phyloP scores from a whole-genome alignment of 768 basidiomycete genomes.

The Suillus spraguei region DNA sequence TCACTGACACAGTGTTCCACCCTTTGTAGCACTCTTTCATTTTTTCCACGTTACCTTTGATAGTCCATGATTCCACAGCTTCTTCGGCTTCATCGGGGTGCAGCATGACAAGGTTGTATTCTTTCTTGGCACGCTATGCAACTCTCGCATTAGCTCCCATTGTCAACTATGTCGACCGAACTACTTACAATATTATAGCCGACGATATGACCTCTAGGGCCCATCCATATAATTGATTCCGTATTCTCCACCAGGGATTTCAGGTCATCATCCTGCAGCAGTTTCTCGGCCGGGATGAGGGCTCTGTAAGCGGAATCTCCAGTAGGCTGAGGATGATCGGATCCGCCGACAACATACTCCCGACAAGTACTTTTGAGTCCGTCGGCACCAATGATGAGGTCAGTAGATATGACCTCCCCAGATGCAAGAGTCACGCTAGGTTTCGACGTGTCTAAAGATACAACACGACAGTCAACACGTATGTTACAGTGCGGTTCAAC shows the following conservation, averaged over 20 bases:
- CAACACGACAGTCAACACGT: constrained; percentile 38
- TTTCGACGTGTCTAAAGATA: constrained; percentile 33
- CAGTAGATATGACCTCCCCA: constrained; percentile 44
- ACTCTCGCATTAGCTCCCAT: not conserved
- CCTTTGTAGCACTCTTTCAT: constrained; percentile 49
- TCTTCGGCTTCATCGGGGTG: constrained; percentile 42
- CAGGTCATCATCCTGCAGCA: constrained; percentile 57
- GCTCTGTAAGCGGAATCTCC: constrained; percentile 70
- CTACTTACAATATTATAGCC: constrained; percentile 45
- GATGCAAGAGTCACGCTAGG: constrained; percentile 42
- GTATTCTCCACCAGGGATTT: constrained; percentile 49
- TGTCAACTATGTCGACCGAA: not conserved
- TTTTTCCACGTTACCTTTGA: constrained; percentile 44
- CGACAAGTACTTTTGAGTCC: constrained; percentile 56
- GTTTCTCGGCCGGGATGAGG: constrained; percentile 44
- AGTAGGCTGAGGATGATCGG: constrained; percentile 49
- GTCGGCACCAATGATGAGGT: constrained; percentile 53
- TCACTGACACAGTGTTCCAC: constrained; percentile 50
- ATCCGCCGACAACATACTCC: constrained; percentile 50
- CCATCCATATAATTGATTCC: constrained; percentile 65
- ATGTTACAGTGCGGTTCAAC: constrained; percentile 41
- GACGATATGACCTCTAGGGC: constrained; percentile 50
- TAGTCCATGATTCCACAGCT: constrained; percentile 43
- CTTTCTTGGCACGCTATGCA: constrained; percentile 36
- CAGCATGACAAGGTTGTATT: constrained; percentile 49